Evolutionary conservation across 1,139 yeast genomes (phyloP).

Genomic region (Zygotorulaspora mrakii): DNA sequence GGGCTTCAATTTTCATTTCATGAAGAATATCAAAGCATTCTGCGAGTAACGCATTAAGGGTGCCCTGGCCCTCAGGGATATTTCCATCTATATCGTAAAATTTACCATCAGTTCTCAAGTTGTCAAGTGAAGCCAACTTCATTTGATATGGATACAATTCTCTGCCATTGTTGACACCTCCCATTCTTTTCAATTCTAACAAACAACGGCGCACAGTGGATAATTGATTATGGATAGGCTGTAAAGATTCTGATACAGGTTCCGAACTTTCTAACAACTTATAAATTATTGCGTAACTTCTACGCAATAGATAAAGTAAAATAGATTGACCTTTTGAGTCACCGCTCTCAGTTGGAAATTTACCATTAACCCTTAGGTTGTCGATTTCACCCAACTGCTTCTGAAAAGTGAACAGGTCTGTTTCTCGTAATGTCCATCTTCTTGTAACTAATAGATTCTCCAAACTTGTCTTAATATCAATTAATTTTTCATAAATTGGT

Average conservation of each 20-base stretch:
- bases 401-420: conserved; percentile 84
- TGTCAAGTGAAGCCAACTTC: conserved; percentile 86
- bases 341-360: conserved; percentile 42
- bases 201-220: conserved; percentile 87
- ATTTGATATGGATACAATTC: conserved; percentile 94
- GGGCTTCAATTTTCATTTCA: conserved; percentile 84
- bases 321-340: conserved; percentile 57
- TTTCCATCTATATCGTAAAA: conserved; percentile 74
- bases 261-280: conserved; percentile 86
- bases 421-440: conserved; percentile 95
- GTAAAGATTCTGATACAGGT: conserved; percentile 90
- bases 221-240: conserved; percentile 88
- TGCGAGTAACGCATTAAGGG: conserved; percentile 80
- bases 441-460: conserved; percentile 84
- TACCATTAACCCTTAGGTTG: conserved; percentile 57
- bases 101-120: conserved; percentile 82
- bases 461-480: conserved; percentile 63
- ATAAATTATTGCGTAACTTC: conserved; percentile 86
- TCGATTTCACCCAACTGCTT: conserved; percentile 69
- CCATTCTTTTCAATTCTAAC: conserved; percentile 84
- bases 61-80: conserved; percentile 96
- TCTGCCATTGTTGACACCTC: conserved; percentile 80
- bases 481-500: conserved; percentile 52
- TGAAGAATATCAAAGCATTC: conserved; percentile 93
- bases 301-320: conserved; percentile 71